Conservation (phyloP, 2,329 filamentous ascomycete species). For the Penicillium occitanis region DNA sequence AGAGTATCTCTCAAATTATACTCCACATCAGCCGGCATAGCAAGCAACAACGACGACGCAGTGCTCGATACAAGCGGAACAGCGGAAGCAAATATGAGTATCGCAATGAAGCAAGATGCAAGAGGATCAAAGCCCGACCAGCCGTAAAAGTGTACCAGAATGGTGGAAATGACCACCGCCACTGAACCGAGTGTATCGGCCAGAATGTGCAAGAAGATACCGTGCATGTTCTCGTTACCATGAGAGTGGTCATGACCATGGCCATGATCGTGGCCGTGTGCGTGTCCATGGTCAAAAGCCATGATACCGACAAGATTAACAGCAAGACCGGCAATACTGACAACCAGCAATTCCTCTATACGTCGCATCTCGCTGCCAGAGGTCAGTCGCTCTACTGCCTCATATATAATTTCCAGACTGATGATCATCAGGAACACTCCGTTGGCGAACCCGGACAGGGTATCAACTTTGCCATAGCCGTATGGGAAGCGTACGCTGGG, state of each 20-base stretch:
- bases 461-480: slow-evolving; percentile 95
- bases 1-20: slow-evolving; percentile 85
- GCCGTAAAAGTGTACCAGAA: slow-evolving; percentile 79
- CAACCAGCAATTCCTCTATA: slow-evolving; percentile 80
- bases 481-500: slow-evolving; percentile 87
- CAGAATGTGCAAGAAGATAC: slow-evolving; percentile 92
- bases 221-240: slow-evolving; percentile 96
- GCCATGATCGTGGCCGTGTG: slow-evolving; percentile 44
- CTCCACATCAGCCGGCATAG: slow-evolving; percentile 79
- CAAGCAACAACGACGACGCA: slow-evolving; percentile 78
- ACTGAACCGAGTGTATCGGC: slow-evolving; percentile 93
- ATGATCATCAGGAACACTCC: slow-evolving; percentile 94
- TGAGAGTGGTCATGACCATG: slow-evolving; percentile 53
- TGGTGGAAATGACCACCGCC: slow-evolving; percentile 88
- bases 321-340: slow-evolving; percentile 79
- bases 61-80: slow-evolving; percentile 83
- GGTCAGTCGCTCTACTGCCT: slow-evolving; percentile 83
- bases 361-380: slow-evolving; percentile 82
- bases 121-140: slow-evolving; percentile 95
- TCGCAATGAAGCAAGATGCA: slow-evolving; percentile 88
- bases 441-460: slow-evolving; percentile 92
- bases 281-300: slow-evolving; percentile 71
- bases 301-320: slow-evolving; percentile 93
- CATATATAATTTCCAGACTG: slow-evolving; percentile 92
- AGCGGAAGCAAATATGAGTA: slow-evolving; percentile 89